Base-by-base conservation (phyloP, 1,284 basidiomycete species). In the Malassezia slooffiae region DNA sequence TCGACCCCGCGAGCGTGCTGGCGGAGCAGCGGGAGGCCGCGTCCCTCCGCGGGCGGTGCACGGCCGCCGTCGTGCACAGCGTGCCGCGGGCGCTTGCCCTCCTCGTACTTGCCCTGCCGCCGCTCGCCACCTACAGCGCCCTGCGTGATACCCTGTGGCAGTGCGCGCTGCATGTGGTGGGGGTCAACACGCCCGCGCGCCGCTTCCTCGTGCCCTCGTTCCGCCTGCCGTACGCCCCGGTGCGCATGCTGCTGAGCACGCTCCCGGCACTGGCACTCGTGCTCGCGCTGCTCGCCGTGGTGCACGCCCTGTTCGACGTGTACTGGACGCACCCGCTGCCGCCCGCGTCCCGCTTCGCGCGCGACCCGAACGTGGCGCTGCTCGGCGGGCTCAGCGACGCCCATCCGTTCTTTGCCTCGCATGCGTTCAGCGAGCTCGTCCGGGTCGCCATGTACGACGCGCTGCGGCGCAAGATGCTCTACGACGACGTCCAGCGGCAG, bases 311-410 rank as follows among this genome's bases (percentile, higher is more conserved):
- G 3, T 41, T 62, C 22, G 57, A 62, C 35, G 52, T 59, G 27
- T 62, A 62, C 33, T 56, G 58, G 37, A 40, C 57, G n/a, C 59
- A 62, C 20, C 53, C 57, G 2, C 43, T 61, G 3, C 21, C 40
- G 12, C 24, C 50, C 3, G 37, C 58, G 19, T 44, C 53, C 41
- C 48, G 41, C 30, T 45, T 22, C 15, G 40, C 45, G 4, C 51
- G 47, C 34, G 48, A 54, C 19, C 51, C 55, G 5, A 57, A 47
- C 23, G 41, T 46, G 8, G 27, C 55, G n/a, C 39, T 62, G 7
- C 20, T 57, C n/a, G 55, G 50, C 21, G 59, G 59, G 8, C 38
- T 59, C 23, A 33, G 43, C 21, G 59, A 62, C 37, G 36, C 47
- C 10, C 42, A 46, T 12, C 21, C 52, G 15, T 62, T 62, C 33